Base-by-base conservation (phyloP, 495 filamentous ascomycete species). In the Tuber brumale region DNA sequence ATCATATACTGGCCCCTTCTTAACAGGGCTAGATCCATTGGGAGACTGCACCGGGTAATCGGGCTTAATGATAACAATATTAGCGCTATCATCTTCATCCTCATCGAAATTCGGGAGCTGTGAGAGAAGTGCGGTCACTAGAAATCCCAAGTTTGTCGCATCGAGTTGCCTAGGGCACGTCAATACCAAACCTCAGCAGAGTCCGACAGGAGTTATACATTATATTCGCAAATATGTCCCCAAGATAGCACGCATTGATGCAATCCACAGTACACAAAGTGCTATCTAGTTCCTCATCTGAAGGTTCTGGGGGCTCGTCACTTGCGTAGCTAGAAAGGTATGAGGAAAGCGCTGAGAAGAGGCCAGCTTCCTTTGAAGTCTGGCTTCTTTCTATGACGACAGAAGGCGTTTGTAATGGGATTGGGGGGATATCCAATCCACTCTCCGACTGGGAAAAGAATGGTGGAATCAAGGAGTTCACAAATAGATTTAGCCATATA, bases 321-420 rank as follows among this genome's bases (percentile, higher is more conserved):
- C 94, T 96, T 41, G 96, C 95, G 85, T 98, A 97, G 83, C 94
- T 97, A n/a, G 94, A 96, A 35, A 99, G 92, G 78, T 97, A 98
- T 8, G 93, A 97, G 2, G 94, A 94, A 76, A 99, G 92, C 8
- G 95, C 93, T 7, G 94, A 97, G 81, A 99, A 92, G 35, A 99
- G 87, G 10, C 96, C 94, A 4, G 89, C 88, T 37, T 99, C 95
- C 76, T 85, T 89, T 45, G 89, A 86, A 75, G 92, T 92, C 66
- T 91, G 88, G 48, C 90, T 93, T 37, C 95, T 90, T 80, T 98
- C 96, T 61, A 99, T 94, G 66, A 99, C 88, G 79, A 97, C 94
- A 23, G 92, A 94, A n/a, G 96, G 93, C 4, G 88, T 90, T 81
- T 97, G 95, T 57, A 99, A 85, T 0, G 95, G 93, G 77, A 98